Evolutionary conservation across 108 stramenopile species (phyloP).

Genomic region (Thalassiosira profunda): DNA sequence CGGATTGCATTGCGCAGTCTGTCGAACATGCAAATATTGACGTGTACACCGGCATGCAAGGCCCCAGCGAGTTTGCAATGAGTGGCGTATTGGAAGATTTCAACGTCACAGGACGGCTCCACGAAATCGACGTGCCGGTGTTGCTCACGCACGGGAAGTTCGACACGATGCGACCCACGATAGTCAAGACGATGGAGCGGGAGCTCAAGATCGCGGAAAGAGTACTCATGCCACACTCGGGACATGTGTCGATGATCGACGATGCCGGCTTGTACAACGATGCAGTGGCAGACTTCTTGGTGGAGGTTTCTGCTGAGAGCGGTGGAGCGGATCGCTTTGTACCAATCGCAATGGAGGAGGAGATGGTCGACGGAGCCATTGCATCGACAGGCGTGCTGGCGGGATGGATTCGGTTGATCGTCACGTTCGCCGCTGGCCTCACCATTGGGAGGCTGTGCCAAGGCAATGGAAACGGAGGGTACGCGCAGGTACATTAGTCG

Average conservation of each 20-base stretch:
- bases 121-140: conserved; percentile 38
- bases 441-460: too few species aligned
- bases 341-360: too few species aligned
- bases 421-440: too few species aligned
- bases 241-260: conserved; percentile 60
- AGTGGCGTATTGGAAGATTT: conserved; percentile 33
- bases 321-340: too few species aligned
- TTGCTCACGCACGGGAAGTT: conserved; percentile 50
- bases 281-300: conserved; percentile 36
- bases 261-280: conserved; percentile 56
- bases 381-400: too few species aligned
- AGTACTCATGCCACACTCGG: conserved; percentile 42
- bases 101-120: conserved; percentile 39
- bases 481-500: too few species aligned
- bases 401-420: too few species aligned
- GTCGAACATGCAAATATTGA: conserved; percentile 26
- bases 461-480: too few species aligned
- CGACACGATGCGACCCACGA: conserved; percentile 58
- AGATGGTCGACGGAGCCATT: too few species aligned
- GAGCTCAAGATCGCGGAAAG: conserved; percentile 19
- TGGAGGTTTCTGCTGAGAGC: conserved; percentile 4
- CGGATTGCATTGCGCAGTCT: conserved; percentile 35
- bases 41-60: conserved; percentile 55
- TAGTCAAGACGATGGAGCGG: conserved; percentile 44
- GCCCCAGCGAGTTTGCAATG: conserved; percentile 48